Conservation (phyloP, 352 stramenopile species). For the Aphanomyces invadans region DNA sequence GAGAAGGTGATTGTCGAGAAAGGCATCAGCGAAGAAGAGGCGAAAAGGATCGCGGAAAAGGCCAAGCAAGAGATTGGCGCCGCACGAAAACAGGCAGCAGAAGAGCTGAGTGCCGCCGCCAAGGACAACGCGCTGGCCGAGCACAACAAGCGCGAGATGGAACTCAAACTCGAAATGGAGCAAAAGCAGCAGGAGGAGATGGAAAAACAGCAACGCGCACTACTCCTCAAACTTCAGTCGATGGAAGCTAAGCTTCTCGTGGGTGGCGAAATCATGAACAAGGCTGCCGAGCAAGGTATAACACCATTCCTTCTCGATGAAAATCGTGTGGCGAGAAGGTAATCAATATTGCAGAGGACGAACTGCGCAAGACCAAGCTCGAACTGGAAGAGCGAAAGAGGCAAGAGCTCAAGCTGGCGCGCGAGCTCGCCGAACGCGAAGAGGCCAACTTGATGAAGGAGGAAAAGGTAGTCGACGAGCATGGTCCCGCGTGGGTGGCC, state of each 20-base stretch:
- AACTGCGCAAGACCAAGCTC: slow-evolving; percentile 88
- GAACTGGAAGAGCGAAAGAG: slow-evolving; percentile 88
- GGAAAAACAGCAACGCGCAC: slow-evolving; percentile 58
- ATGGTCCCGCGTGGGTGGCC: too few relatives aligned
- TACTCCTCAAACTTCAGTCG: slow-evolving; percentile 82
- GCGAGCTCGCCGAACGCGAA: slow-evolving; percentile 90
- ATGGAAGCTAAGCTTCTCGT: slow-evolving; percentile 89
- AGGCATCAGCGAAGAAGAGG: slow-evolving; percentile 70
- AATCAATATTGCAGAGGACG: slow-evolving; percentile 60
- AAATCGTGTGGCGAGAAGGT: too few relatives aligned
- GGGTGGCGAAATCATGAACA: slow-evolving; percentile 92
- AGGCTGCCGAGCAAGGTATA: slow-evolving; percentile 84
- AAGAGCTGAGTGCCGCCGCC: slow-evolving; percentile 47
- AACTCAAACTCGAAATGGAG: slow-evolving; percentile 84
- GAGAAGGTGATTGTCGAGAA: slow-evolving; percentile 81
- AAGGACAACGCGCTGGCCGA: slow-evolving; percentile 81
- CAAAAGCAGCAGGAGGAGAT: slow-evolving; percentile 60
- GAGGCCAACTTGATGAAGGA: slow-evolving; percentile 91
- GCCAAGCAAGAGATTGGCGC: slow-evolving; percentile 70
- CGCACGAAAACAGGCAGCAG: slow-evolving; percentile 33
- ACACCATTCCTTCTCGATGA: neutral
- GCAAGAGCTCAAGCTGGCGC: slow-evolving; percentile 79
- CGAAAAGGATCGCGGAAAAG: slow-evolving; percentile 58
- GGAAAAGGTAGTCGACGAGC: slow-evolving; percentile 41
- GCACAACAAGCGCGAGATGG: slow-evolving; percentile 78